phyloP scores from a whole-genome alignment of 148 eudicot species.

The Rhododendron mucronatum region DNA sequence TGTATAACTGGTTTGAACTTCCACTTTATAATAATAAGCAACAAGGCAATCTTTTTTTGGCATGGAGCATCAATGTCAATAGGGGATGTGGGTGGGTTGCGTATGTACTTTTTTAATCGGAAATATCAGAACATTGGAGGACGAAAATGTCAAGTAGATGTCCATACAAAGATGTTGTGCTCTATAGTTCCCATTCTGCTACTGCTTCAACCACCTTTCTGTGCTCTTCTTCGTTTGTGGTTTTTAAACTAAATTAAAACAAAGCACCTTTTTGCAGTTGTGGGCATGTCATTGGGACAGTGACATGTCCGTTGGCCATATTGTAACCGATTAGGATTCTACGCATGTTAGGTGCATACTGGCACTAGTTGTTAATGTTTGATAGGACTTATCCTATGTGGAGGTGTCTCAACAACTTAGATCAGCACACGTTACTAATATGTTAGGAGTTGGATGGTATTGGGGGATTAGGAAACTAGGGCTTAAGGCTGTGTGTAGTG shows the following conservation, averaged over 20 bases:
- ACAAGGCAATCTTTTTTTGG: background rate
- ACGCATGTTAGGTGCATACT: background rate
- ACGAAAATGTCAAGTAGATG: background rate
- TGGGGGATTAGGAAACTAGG: background rate
- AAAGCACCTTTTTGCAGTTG: background rate
- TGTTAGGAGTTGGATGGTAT: background rate
- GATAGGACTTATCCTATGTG: background rate
- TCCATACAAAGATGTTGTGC: background rate
- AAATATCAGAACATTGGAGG: background rate
- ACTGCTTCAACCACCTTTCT: background rate
- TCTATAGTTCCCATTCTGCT: background rate
- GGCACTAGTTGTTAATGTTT: background rate
- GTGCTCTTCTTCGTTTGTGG: background rate
- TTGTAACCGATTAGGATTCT: background rate
- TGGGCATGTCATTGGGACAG: background rate
- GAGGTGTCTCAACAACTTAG: background rate
- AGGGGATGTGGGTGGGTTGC: background rate
- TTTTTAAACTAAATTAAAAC: background rate
- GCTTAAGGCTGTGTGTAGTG: background rate
- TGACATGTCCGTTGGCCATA: background rate
- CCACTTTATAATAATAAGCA: background rate
- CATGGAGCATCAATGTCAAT: background rate
- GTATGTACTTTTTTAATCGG: background rate
- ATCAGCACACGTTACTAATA: background rate
- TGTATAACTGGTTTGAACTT: background rate